Conservation (phyloP, 306 rosid species). For the Amphicarpaea edgeworthii region DNA sequence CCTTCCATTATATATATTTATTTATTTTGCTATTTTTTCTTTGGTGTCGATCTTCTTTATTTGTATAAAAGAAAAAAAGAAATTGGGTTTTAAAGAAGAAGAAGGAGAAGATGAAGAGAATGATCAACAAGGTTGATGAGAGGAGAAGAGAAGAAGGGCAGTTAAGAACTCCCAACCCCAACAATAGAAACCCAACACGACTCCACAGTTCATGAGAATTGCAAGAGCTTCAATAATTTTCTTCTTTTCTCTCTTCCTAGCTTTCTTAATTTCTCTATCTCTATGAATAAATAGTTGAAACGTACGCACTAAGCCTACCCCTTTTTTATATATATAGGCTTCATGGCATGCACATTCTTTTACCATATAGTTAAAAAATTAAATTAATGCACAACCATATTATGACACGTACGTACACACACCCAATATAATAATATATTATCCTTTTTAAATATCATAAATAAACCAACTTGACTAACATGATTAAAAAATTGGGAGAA, state of each 20-base stretch:
- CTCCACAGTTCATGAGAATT: constrained; percentile 97
- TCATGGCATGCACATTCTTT: constrained; percentile 45
- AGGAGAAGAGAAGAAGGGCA: constrained; percentile 94
- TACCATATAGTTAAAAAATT: constrained; percentile 1
- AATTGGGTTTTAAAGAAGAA: constrained; percentile 27
- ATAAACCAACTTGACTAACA: constrained; percentile 41
- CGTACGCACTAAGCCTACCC: constrained; percentile 60
- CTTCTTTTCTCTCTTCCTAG: constrained; percentile 15
- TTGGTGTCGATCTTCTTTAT: neutral
- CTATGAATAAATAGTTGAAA: constrained; percentile 53
- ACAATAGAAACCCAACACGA: constrained; percentile 99
- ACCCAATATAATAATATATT: constrained; percentile 24
- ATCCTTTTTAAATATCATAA: constrained; percentile 15
- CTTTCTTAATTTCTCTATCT: too few species aligned
- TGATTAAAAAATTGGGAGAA: constrained; percentile 5
- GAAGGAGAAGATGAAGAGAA: neutral
- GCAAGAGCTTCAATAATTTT: constrained; percentile 50
- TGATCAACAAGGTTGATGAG: constrained; percentile 26
- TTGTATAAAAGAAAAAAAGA: neutral
- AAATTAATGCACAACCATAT: constrained; percentile 9
- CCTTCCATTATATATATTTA: constrained; percentile 55
- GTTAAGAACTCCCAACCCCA: constrained; percentile 99
- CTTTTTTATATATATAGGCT: constrained; percentile 30
- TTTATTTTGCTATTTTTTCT: neutral
- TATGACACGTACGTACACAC: constrained; percentile 22